phyloP scores from a whole-genome alignment of 2,329 filamentous ascomycete species.

The Cercospora brassicicola region DNA sequence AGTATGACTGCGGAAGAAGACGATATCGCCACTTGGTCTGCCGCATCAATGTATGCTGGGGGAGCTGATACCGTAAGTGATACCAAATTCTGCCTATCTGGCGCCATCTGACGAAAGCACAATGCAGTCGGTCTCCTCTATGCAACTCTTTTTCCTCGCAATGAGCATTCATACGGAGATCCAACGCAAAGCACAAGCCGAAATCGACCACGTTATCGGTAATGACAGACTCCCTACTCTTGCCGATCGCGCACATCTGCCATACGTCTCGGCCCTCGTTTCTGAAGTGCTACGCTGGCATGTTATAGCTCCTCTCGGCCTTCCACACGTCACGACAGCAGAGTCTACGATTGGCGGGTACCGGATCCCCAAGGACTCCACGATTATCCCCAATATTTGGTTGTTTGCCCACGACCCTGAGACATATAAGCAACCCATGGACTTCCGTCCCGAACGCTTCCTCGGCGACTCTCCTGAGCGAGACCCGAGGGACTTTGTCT shows the following conservation, averaged over 20 bases:
- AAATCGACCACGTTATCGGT: conserved; percentile 37
- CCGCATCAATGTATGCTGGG: conserved; percentile 45
- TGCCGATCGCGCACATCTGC: conserved; percentile 35
- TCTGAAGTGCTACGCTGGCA: conserved; percentile 42
- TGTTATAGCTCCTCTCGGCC: conserved; percentile 32
- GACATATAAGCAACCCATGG: conserved; percentile 24
- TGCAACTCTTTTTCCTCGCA: conserved; percentile 41
- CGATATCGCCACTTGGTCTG: conserved; percentile 45
- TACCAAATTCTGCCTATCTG: too few relatives aligned
- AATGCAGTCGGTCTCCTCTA: conserved; percentile 15
- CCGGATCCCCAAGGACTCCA: conserved; percentile 44
- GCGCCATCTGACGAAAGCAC: background rate
- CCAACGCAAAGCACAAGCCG: conserved; percentile 34
- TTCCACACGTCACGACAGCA: conserved; percentile 46
- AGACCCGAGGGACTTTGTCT: conserved; percentile 20
- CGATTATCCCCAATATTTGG: conserved; percentile 40
- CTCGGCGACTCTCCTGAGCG: conserved; percentile 25
- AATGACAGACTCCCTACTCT: conserved; percentile 32
- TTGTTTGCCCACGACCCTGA: conserved; percentile 39
- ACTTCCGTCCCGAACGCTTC: conserved; percentile 37
- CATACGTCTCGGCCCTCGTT: conserved; percentile 37
- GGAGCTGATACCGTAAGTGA: conserved; percentile 42
- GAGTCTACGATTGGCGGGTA: conserved; percentile 45
- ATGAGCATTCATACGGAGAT: conserved; percentile 35
- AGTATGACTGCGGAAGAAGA: conserved; percentile 34